Conservation (phyloP, 192 early-diverging fungal genomes). For the Coemansia sp. region DNA sequence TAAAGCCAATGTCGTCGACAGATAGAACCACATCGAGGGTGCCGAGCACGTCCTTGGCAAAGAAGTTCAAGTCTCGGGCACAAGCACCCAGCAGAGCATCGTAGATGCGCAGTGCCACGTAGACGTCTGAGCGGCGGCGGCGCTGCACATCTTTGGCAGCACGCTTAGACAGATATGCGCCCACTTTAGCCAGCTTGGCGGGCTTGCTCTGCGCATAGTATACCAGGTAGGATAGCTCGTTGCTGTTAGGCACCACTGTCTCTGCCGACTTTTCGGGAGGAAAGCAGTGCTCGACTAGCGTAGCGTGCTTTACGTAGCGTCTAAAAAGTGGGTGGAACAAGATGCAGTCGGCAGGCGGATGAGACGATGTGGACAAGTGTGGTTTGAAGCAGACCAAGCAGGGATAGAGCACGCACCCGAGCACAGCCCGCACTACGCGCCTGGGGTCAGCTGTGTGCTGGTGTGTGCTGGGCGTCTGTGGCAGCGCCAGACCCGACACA, state of each 20-base stretch:
- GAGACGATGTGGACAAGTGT: constrained; percentile 31
- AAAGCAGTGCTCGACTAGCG: constrained; percentile 75
- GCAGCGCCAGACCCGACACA: constrained; percentile 20
- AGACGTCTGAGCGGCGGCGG: constrained; percentile 61
- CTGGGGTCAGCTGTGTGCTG: not conserved
- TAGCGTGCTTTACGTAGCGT: constrained; percentile 73
- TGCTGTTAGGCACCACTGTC: constrained; percentile 59
- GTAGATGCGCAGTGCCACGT: constrained; percentile 72
- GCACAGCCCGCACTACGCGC: not conserved
- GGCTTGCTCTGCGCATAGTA: constrained; percentile 88
- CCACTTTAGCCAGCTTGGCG: constrained; percentile 88
- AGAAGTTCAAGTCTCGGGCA: constrained; percentile 73
- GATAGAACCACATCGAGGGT: constrained; percentile 62
- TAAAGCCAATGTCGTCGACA: constrained; percentile 60
- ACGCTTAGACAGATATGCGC: constrained; percentile 73
- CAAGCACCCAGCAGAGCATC: constrained; percentile 70
- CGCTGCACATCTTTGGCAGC: constrained; percentile 64
- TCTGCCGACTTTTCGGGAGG: constrained; percentile 46
- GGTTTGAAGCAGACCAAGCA: constrained; percentile 23
- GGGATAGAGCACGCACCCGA: constrained; percentile 11
- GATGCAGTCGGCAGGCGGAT: constrained; percentile 27
- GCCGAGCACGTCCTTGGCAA: constrained; percentile 76
- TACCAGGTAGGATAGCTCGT: constrained; percentile 80
- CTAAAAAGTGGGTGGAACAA: constrained; percentile 45
- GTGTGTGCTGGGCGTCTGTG: constrained; percentile 5